Evolutionary conservation across 176 grass and related monocot genomes (phyloP).

Genomic region (Phoenix roebelenii): DNA sequence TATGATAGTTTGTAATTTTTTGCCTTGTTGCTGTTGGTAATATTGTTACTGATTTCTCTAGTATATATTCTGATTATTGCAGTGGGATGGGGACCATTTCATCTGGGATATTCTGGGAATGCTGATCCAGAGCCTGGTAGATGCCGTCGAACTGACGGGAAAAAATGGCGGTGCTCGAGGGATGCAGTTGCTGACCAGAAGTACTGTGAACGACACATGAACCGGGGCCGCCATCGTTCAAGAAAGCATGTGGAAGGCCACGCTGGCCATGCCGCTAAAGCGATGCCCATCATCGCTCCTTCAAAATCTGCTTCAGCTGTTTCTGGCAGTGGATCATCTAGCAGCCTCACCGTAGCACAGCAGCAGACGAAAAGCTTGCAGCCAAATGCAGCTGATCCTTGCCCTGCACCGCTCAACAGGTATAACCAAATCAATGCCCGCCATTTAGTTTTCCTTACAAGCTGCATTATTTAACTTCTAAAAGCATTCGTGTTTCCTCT

Average conservation of each 20-base stretch:
- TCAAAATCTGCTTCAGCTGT: conserved; percentile 32
- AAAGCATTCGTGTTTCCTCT: too few species aligned
- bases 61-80: conserved; percentile 17
- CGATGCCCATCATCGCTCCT: conserved; percentile 31
- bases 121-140: conserved; percentile 85
- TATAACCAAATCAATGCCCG: conserved; percentile 8
- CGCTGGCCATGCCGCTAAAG: conserved; percentile 82
- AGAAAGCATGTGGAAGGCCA: conserved; percentile 99
- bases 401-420: conserved; percentile 27
- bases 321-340: conserved; percentile 22
- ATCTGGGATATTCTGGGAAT: conserved; percentile 76
- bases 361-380: conserved; percentile 26
- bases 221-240: conserved; percentile 99
- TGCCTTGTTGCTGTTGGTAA: background rate
- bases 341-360: conserved; percentile 14
- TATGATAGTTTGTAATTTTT: too few species aligned
- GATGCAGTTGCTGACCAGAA: conserved; percentile 96
- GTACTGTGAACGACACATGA: conserved; percentile 98
- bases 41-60: conserved; percentile 22
- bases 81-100: conserved; percentile 84
- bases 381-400: conserved; percentile 17
- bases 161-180: conserved; percentile 99
- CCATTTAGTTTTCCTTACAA: too few species aligned
- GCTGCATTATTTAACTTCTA: too few species aligned
- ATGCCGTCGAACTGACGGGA: conserved; percentile 91